Percentiles rank a stretch among this genome's conserved stretches.
These are phyloP conservation scores for Aquilaria agallochum DNA, from an alignment of 441 rosid genomes.

Conservation along the genomic window DNA sequence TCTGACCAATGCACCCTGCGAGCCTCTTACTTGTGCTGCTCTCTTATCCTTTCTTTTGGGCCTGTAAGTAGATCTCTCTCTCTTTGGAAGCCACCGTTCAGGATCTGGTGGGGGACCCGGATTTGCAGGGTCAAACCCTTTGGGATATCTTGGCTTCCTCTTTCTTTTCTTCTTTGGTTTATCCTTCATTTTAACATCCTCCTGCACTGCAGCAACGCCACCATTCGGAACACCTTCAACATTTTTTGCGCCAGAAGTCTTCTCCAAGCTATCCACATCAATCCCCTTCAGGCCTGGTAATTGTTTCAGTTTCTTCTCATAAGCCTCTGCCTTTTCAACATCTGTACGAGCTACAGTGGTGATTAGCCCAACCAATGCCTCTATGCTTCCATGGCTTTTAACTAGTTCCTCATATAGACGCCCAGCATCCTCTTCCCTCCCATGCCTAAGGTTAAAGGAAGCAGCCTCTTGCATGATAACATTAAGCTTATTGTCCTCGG, in stretches of 20 bases:
- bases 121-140: slow-evolving; percentile 90
- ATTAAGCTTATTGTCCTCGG: slow-evolving; percentile 62
- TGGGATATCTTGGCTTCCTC: slow-evolving; percentile 93
- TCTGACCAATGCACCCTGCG: slow-evolving; percentile 80
- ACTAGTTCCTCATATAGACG: slow-evolving; percentile 78
- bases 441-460: slow-evolving; percentile 87
- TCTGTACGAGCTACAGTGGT: slow-evolving; percentile 74
- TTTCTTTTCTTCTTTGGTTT: slow-evolving; percentile 90
- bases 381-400: slow-evolving; percentile 56
- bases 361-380: slow-evolving; percentile 78
- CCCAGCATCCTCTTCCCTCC: slow-evolving; percentile 78
- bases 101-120: slow-evolving; percentile 97
- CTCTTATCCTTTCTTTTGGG: slow-evolving; percentile 95
- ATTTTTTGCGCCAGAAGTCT: slow-evolving; percentile 83
- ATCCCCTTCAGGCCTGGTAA: slow-evolving; percentile 67
- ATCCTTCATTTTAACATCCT: slow-evolving; percentile 66
- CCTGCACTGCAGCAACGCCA: slow-evolving; percentile 31
- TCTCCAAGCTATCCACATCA: slow-evolving; percentile 76
- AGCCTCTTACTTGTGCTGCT: slow-evolving; percentile 92
- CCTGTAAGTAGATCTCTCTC: slow-evolving; percentile 91
- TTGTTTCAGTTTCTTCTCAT: slow-evolving; percentile 75
- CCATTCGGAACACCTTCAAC: slow-evolving; percentile 40
- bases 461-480: slow-evolving; percentile 89
- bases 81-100: slow-evolving; percentile 95
- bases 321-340: slow-evolving; percentile 81